phyloP scores from a whole-genome alignment of 352 stramenopile species.

The Phytophthora foliorum region DNA sequence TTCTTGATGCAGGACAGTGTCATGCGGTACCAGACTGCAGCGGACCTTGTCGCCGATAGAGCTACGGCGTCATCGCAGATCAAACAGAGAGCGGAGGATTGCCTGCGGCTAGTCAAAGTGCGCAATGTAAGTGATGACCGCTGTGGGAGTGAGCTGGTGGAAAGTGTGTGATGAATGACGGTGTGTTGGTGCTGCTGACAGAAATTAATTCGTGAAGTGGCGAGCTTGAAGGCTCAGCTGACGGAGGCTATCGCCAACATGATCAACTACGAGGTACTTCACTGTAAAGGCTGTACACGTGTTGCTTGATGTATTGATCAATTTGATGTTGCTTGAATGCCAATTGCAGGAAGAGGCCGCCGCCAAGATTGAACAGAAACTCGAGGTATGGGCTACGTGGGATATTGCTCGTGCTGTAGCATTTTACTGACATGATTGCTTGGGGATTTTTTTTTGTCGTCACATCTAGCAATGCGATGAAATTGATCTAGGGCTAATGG shows the following conservation, averaged over 20 bases:
- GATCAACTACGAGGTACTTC: constrained; percentile 75
- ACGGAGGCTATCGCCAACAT: constrained; percentile 59
- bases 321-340: constrained; percentile 4
- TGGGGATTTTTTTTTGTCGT: constrained; percentile 4
- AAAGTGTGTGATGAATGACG: background rate
- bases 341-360: constrained; percentile 57
- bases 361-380: constrained; percentile 74
- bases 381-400: constrained; percentile 54
- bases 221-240: constrained; percentile 63
- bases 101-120: constrained; percentile 75
- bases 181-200: constrained; percentile 32
- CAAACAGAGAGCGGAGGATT: constrained; percentile 71
- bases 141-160: background rate
- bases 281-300: background rate
- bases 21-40: constrained; percentile 56
- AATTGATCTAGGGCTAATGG: constrained; percentile 82
- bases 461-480: constrained; percentile 77
- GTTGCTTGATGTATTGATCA: constrained; percentile 7
- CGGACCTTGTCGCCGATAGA: constrained; percentile 67
- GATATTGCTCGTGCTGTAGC: background rate
- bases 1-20: constrained; percentile 59
- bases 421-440: constrained; percentile 9
- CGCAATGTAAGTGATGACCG: constrained; percentile 68
- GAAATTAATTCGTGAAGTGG: constrained; percentile 75
- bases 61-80: constrained; percentile 50